Percentiles rank a stretch among this genome's conserved stretches.
Evolutionary conservation across 768 basidiomycete species (phyloP).

Genomic region (Macrocybe gigantea): DNA sequence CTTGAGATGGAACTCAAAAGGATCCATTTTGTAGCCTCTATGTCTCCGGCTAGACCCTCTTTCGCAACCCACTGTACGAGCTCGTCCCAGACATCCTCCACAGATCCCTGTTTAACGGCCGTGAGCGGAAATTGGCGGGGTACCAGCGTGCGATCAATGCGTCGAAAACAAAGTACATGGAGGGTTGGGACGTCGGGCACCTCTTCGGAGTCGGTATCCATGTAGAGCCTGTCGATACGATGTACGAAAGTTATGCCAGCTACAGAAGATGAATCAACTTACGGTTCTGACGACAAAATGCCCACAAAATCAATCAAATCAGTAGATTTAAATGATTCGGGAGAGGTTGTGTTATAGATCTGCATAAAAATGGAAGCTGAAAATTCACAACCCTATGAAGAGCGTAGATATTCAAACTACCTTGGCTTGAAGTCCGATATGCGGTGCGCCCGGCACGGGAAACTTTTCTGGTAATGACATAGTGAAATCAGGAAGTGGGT

Average conservation of each 20-base stretch:
- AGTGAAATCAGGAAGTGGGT: constrained; percentile 6
- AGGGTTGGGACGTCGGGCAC: constrained; percentile 50
- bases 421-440: constrained; percentile 73
- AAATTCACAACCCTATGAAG: background rate
- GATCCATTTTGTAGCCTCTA: constrained; percentile 69
- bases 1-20: constrained; percentile 53
- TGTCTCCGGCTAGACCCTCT: constrained; percentile 64
- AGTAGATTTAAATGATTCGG: constrained; percentile 49
- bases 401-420: constrained; percentile 24
- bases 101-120: constrained; percentile 9
- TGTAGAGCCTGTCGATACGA: constrained; percentile 24
- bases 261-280: constrained; percentile 18
- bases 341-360: constrained; percentile 45
- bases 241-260: too few relatives aligned
- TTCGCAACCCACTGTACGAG: constrained; percentile 71
- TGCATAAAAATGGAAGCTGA: constrained; percentile 17
- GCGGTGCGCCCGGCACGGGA: constrained; percentile 44
- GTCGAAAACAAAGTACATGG: constrained; percentile 55
- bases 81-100: constrained; percentile 33
- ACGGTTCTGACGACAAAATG: constrained; percentile 64
- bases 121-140: constrained; percentile 30
- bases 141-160: constrained; percentile 33
- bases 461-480: constrained; percentile 50
- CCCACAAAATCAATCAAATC: constrained; percentile 69
- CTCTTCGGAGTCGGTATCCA: constrained; percentile 31